A percentile compares a stretch with the other conserved stretches of the same genome.
Evolutionary conservation across 495 filamentous ascomycete genomes (phyloP).

Genomic region (Trichoderma reesei): DNA sequence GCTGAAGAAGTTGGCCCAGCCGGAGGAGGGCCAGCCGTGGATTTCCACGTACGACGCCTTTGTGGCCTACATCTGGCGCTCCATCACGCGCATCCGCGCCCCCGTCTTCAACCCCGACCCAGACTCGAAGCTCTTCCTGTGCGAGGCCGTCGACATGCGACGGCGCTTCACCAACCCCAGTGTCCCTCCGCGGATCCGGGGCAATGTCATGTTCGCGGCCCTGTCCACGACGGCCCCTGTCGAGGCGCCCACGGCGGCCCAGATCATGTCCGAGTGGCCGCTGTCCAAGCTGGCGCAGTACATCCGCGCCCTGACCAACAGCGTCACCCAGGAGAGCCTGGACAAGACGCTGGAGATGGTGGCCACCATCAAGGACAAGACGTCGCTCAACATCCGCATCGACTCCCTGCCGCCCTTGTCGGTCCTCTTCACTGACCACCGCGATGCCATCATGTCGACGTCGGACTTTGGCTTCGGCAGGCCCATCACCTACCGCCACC

Average conservation of each 20-base stretch:
- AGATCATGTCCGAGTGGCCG: slow-evolving; percentile 29
- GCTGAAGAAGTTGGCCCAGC: slow-evolving; percentile 28
- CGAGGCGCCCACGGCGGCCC: slow-evolving; percentile 17
- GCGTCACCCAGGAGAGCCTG: slow-evolving; percentile 23
- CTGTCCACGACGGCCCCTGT: slow-evolving; percentile 16
- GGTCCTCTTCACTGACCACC: slow-evolving; percentile 23
- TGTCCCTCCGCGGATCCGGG: slow-evolving; percentile 23
- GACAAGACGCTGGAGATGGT: slow-evolving; percentile 22
- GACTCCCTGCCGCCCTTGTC: slow-evolving; percentile 23
- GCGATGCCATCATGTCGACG: slow-evolving; percentile 18
- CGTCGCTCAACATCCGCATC: slow-evolving; percentile 20
- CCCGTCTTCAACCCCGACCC: slow-evolving; percentile 23
- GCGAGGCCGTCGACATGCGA: slow-evolving; percentile 33
- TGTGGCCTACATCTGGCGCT: slow-evolving; percentile 30
- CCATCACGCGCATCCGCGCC: slow-evolving; percentile 24
- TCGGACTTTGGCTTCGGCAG: slow-evolving; percentile 25
- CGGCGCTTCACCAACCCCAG: slow-evolving; percentile 23
- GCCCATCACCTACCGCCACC: slow-evolving; percentile 20
- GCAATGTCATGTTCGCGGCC: slow-evolving; percentile 28
- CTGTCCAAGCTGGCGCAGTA: slow-evolving; percentile 27
- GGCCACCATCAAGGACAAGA: slow-evolving; percentile 30
- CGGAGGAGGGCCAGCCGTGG: slow-evolving; percentile 21
- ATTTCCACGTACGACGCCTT: slow-evolving; percentile 38
- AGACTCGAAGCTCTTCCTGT: slow-evolving; percentile 20
- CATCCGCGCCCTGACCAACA: slow-evolving; percentile 29